phyloP scores from a whole-genome alignment of 2,329 filamentous ascomycete species.

The Colletotrichum somersetense region DNA sequence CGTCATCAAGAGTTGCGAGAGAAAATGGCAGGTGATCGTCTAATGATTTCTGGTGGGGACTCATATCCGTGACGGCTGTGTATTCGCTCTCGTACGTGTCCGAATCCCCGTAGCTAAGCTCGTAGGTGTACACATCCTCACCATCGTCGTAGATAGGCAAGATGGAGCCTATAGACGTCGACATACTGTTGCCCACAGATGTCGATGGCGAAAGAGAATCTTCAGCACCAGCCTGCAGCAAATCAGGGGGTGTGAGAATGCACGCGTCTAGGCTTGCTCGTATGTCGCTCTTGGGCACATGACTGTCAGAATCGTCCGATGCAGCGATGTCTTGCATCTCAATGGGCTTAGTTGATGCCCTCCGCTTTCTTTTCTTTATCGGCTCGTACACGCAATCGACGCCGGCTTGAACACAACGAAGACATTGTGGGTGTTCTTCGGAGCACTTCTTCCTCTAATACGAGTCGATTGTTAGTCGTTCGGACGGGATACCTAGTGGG shows the following conservation, averaged over 20 bases:
- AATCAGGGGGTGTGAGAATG: constrained; percentile 28
- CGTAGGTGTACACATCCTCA: constrained; percentile 14
- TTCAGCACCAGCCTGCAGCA: constrained; percentile 5
- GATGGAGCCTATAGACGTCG: constrained; percentile 17
- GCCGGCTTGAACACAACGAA: constrained; percentile 40
- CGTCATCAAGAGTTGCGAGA: background rate
- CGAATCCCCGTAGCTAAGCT: constrained; percentile 5
- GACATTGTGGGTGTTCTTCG: constrained; percentile 40
- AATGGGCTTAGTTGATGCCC: constrained; percentile 14
- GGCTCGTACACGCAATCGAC: constrained; percentile 40
- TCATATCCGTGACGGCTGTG: constrained; percentile 12
- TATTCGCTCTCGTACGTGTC: constrained; percentile 15
- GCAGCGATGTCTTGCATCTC: constrained; percentile 9
- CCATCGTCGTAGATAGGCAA: constrained; percentile 20
- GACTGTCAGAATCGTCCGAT: constrained; percentile 31
- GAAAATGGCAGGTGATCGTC: constrained; percentile 1
- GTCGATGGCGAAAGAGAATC: constrained; percentile 10
- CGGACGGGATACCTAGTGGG: background rate
- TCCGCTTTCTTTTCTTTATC: constrained; percentile 42
- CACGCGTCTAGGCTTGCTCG: constrained; percentile 34
- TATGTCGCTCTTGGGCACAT: constrained; percentile 6
- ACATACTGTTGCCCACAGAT: constrained; percentile 5
- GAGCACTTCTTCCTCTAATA: constrained; percentile 41
- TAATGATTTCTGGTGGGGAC: constrained; percentile 4
- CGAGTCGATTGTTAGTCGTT: constrained; percentile 1